Evolutionary conservation across 331 rosid genomes (phyloP).

Genomic region (Erythrophleum ivorense): DNA sequence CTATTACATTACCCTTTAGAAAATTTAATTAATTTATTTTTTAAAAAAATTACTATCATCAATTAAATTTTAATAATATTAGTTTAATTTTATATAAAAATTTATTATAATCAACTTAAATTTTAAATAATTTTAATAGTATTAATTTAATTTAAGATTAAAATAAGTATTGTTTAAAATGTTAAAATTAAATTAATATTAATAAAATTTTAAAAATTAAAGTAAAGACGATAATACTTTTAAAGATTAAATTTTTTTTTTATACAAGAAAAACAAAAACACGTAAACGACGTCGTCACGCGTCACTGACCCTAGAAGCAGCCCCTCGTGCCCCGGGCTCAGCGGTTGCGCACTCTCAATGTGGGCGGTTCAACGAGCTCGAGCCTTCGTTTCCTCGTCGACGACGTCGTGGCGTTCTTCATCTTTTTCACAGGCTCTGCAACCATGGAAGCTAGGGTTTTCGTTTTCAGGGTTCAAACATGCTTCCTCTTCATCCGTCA

Average conservation of each 20-base stretch:
- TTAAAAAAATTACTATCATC: no score
- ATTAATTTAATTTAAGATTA: no score
- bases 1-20: no score
- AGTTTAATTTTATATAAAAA: no score
- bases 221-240: background rate
- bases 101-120: no score
- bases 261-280: background rate
- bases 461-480: conserved; percentile 30
- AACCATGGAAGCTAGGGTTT: conserved; percentile 59
- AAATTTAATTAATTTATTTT: no score
- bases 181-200: no score
- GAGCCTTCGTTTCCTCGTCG: conserved; percentile 11
- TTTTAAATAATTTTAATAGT: no score
- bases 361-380: conserved; percentile 58
- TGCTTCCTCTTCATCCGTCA: conserved; percentile 39
- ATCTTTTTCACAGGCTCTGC: conserved; percentile 30
- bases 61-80: no score
- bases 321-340: background rate
- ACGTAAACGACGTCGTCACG: conserved; percentile 16
- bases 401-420: conserved; percentile 28
- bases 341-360: conserved; percentile 16
- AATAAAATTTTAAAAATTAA: no score
- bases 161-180: no score
- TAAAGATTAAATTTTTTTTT: no score
- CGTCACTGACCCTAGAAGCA: background rate